phyloP scores from a whole-genome alignment of 2,329 filamentous ascomycete species.

The Fusarium nurragi region DNA sequence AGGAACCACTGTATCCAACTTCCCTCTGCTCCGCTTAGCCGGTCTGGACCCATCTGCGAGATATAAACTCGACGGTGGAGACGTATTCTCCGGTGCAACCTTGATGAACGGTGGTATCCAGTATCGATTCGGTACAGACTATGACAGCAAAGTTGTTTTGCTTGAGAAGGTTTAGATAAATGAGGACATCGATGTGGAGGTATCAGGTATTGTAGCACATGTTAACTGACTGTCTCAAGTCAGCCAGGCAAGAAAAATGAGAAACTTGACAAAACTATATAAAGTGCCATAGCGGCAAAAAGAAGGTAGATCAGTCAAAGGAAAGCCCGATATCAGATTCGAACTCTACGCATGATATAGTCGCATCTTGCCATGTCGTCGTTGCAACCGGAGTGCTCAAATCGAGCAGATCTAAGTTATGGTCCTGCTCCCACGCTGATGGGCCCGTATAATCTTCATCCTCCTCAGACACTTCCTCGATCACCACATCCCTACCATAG shows the following conservation, averaged over 20 bases:
- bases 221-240: too few relatives aligned
- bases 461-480: slow-evolving; percentile 23
- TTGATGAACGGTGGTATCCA: slow-evolving; percentile 71
- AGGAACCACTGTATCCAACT: slow-evolving; percentile 60
- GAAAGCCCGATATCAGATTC: not conserved
- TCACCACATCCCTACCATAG: not conserved
- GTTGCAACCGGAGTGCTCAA: slow-evolving; percentile 13
- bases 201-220: not conserved
- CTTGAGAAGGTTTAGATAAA: slow-evolving; percentile 53
- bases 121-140: slow-evolving; percentile 61
- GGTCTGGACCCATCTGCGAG: slow-evolving; percentile 64
- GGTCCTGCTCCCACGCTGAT: slow-evolving; percentile 1
- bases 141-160: slow-evolving; percentile 66
- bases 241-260: not conserved
- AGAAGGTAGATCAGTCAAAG: not conserved
- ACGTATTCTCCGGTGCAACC: slow-evolving; percentile 64
- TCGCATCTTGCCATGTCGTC: slow-evolving; percentile 14
- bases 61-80: slow-evolving; percentile 64
- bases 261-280: too few relatives aligned
- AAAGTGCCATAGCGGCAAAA: not conserved
- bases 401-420: slow-evolving; percentile 21
- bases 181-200: fast-evolving
- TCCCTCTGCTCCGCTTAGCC: slow-evolving; percentile 63
- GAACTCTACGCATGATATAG: not conserved
- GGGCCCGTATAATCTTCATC: slow-evolving; percentile 3